A percentile compares a stretch with the other conserved stretches of the same genome.
Evolutionary conservation across 2,329 filamentous ascomycete genomes (phyloP).

Genomic region (Alternaria triticina): DNA sequence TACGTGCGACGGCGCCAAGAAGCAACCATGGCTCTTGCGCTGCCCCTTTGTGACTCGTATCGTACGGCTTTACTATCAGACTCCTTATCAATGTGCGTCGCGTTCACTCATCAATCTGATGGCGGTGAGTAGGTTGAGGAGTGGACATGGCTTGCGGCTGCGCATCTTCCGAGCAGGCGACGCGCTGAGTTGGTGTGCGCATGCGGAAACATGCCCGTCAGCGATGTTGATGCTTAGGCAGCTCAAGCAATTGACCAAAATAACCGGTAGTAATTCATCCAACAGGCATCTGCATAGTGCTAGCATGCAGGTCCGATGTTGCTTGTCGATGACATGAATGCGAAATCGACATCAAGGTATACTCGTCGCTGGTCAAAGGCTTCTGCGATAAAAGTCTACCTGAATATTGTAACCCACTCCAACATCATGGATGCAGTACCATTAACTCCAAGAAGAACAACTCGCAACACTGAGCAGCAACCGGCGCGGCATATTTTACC

Average conservation of each 20-base stretch:
- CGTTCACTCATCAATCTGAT: neutral
- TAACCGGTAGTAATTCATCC: slow-evolving; percentile 5
- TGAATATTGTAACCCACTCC: neutral
- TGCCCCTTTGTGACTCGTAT: slow-evolving; percentile 7
- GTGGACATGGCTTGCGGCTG: neutral
- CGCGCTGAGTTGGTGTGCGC: slow-evolving; percentile 2
- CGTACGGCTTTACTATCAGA: slow-evolving; percentile 2
- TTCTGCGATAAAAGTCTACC: neutral
- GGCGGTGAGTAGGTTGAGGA: slow-evolving; percentile 2
- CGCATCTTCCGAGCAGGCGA: neutral
- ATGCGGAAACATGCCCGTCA: neutral
- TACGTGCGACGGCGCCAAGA: slow-evolving; percentile 14
- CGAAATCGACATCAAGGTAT: neutral
- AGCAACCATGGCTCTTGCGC: slow-evolving; percentile 11
- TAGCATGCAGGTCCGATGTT: neutral
- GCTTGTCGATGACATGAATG: neutral
- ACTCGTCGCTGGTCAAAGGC: neutral
- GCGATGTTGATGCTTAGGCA: slow-evolving; percentile 9
- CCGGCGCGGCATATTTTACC: neutral
- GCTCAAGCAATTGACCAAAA: slow-evolving; percentile 9
- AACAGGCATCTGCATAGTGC: neutral
- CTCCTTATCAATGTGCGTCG: slow-evolving; percentile 6
- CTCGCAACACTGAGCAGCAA: neutral
- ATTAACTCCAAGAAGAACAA: neutral
- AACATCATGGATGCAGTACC: neutral